Evolutionary conservation across 1,284 basidiomycete genomes (phyloP).

Genomic region (Blastosporella zonata): DNA sequence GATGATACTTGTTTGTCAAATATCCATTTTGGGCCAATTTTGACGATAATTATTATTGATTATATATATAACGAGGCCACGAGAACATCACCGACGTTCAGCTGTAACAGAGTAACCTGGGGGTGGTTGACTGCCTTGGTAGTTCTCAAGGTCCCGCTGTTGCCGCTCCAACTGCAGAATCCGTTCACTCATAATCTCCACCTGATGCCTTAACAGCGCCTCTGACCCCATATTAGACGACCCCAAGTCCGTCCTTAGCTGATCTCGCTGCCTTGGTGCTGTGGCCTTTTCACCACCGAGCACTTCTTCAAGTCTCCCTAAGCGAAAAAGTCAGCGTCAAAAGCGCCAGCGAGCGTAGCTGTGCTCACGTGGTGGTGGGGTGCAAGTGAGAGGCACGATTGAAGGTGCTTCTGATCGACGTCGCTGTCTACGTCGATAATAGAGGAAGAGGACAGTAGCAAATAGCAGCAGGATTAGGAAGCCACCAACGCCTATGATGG

Average conservation of each 20-base stretch:
- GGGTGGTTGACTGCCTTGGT: not conserved
- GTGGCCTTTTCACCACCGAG: slow-evolving; percentile 2
- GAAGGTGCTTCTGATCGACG: too few relatives aligned
- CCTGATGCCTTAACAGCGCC: slow-evolving; percentile 2
- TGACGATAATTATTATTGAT: not conserved
- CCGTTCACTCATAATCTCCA: slow-evolving; percentile 7
- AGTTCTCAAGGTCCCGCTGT: slow-evolving; percentile 2
- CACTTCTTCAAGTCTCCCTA: slow-evolving; percentile 2
- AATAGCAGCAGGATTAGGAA: too few relatives aligned
- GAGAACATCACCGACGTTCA: not conserved
- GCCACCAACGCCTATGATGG: too few relatives aligned
- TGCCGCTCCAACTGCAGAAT: slow-evolving; percentile 10
- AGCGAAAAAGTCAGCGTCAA: too few relatives aligned
- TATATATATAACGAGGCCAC: not conserved
- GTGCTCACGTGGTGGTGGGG: not conserved
- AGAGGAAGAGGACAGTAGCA: too few relatives aligned
- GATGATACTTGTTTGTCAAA: not conserved
- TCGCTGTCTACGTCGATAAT: too few relatives aligned
- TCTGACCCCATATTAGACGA: not conserved
- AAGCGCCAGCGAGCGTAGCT: not conserved
- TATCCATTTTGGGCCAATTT: not conserved
- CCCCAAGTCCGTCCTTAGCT: slow-evolving; percentile 2
- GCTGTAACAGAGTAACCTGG: slow-evolving; percentile 8
- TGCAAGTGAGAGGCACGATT: not conserved
- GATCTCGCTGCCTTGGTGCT: slow-evolving; percentile 3